Evolutionary conservation across 164 flowering plant species (phyloP).

Genomic region (Magnolia changhungtana): DNA sequence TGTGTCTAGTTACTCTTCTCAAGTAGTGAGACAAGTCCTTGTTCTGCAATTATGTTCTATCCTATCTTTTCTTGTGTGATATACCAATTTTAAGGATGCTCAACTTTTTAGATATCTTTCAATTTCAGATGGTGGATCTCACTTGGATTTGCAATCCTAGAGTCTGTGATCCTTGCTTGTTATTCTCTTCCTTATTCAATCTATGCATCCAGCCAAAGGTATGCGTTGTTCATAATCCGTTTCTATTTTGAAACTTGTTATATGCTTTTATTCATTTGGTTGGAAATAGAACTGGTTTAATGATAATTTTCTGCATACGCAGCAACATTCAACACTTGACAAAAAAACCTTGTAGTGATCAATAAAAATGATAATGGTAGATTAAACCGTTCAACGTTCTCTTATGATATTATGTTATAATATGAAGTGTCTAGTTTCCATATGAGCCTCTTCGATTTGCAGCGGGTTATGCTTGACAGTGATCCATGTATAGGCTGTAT

Average conservation of each 20-base stretch:
- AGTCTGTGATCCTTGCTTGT: slow-evolving; percentile 63
- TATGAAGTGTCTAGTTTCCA: too few species aligned
- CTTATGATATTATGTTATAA: too few species aligned
- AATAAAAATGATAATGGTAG: too few species aligned
- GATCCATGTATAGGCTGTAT: too few species aligned
- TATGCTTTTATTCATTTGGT: not conserved
- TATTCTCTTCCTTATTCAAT: slow-evolving; percentile 85
- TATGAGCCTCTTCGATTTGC: too few species aligned
- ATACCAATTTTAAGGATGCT: not conserved
- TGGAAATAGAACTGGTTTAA: not conserved
- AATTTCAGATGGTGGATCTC: slow-evolving; percentile 95
- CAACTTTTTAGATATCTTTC: slow-evolving; percentile 13
- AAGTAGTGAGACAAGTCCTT: slow-evolving; percentile 66
- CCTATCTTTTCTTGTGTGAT: slow-evolving; percentile 7
- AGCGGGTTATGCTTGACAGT: too few species aligned
- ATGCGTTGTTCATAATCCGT: not conserved
- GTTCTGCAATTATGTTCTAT: slow-evolving; percentile 12
- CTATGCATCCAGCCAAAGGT: slow-evolving; percentile 79
- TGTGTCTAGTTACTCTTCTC: slow-evolving; percentile 70
- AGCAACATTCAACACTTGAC: too few species aligned
- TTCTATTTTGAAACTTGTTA: not conserved
- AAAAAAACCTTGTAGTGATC: too few species aligned
- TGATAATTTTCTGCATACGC: too few species aligned
- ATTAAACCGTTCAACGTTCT: too few species aligned
- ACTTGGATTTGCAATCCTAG: slow-evolving; percentile 80